Base-by-base conservation (phyloP, 257 asterid genomes). In the Solanum clarkiae region DNA sequence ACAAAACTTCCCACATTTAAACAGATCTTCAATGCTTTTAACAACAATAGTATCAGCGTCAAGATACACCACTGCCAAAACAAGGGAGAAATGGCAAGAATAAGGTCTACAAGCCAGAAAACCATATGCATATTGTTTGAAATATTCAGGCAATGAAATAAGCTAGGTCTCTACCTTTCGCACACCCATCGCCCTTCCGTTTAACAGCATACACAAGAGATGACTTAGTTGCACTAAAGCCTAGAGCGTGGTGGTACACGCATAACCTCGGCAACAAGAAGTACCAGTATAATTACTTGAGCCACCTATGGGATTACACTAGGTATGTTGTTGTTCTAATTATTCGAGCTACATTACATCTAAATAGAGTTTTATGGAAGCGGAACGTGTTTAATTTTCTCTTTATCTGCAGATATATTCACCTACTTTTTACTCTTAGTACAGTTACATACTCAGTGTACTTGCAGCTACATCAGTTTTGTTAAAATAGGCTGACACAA, bases 11-110 rank as follows among this genome's bases (percentile, higher is more conserved):
- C 84, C 71, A 44, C 84, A 57, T 81, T 62, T 81, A 40, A 59
- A 81, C 55, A 81, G 72, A 81, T 57, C 84, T 59, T 81, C 71
- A 80, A 96, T 91, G 91, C 90, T 93, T 95, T 96, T 96, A 74
- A 96, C 97, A 59, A 96, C 99, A 60, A 96, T 92, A 16, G 98
- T 96, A 94, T 96, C 99, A 87, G 99, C 99, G 86, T 96, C 99
- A 87, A 96, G 84, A 81, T 81, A 81, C 54, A 57, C 84, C 84
- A 81, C 84, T 81, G 84, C 74, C 56, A 81, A 59, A 81, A 59
- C 80, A 83, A 56, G 40, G 71, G 79, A 57, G 72, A 59, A 59
- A 81, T 36, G 16, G 56, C 36, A 57, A 81, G 72, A 60, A 51
- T 51, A 49, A 51, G 63, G 63, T 42, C 82, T 51, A 77, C 47